phyloP scores from a whole-genome alignment of 345 rosid species.

The Dovyalis caffra region DNA sequence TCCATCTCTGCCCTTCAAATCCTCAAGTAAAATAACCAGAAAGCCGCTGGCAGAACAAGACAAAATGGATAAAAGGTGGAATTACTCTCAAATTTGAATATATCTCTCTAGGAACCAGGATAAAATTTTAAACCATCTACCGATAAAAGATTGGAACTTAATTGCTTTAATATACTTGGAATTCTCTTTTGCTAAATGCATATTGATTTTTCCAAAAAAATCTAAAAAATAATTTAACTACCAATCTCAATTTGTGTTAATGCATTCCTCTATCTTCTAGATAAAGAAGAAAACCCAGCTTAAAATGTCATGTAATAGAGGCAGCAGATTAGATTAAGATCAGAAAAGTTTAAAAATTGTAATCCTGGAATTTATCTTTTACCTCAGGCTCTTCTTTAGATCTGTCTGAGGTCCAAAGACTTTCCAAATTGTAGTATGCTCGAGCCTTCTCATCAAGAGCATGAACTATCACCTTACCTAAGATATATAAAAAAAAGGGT shows the following conservation, averaged over 20 bases:
- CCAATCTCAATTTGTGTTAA: neutral
- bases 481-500: neutral
- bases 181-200: neutral
- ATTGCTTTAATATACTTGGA: neutral
- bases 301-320: neutral
- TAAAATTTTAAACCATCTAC: neutral
- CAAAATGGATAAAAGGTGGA: neutral
- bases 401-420: slow-evolving; percentile 46
- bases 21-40: neutral
- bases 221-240: neutral
- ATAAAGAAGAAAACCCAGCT: neutral
- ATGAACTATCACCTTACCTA: slow-evolving; percentile 80
- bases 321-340: neutral
- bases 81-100: neutral
- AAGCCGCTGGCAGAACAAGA: neutral
- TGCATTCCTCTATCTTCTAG: neutral
- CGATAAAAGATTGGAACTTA: neutral
- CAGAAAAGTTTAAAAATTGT: neutral
- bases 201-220: too few species aligned
- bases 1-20: neutral
- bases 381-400: slow-evolving; percentile 49
- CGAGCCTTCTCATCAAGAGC: slow-evolving; percentile 97
- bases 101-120: neutral
- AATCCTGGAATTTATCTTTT: neutral
- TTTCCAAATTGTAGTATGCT: slow-evolving; percentile 75